Percentiles rank a stretch among this genome's conserved stretches.
Evolutionary conservation across 169 alveolate genomes (phyloP).

Genomic region (Perkinsus chesapeaki): DNA sequence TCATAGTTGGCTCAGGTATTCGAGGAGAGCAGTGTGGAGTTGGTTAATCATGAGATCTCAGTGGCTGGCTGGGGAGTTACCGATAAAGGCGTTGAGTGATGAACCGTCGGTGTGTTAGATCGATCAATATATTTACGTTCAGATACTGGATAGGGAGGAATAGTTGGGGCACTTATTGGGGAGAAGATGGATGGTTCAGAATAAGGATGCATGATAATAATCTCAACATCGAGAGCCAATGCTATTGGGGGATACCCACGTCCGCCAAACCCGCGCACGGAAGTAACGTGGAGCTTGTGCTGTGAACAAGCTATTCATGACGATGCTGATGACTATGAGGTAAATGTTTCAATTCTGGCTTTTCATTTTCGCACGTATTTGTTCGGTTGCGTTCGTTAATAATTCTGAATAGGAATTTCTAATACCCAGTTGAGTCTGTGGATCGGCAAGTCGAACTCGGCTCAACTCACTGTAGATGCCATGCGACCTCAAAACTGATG

Average conservation of each 20-base stretch:
- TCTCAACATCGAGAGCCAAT: constrained; percentile 52
- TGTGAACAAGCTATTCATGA: neutral
- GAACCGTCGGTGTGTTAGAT: neutral
- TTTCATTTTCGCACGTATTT: too few species aligned
- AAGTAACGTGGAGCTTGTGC: neutral
- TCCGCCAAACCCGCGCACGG: neutral
- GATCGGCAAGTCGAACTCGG: too few species aligned
- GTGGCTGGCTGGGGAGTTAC: constrained; percentile 58
- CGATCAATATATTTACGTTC: neutral
- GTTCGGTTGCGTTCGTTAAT: too few species aligned
- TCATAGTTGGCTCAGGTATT: constrained; percentile 23
- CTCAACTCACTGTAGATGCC: neutral
- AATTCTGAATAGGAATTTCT: too few species aligned
- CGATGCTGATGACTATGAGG: neutral
- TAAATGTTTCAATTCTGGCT: too few species aligned
- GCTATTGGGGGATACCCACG: constrained; percentile 56
- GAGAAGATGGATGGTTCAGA: constrained; percentile 57
- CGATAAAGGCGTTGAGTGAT: constrained; percentile 30
- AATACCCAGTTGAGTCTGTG: too few species aligned
- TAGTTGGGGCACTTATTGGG: constrained; percentile 69
- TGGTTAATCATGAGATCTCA: constrained; percentile 46
- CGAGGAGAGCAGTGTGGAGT: neutral
- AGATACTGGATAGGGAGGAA: constrained; percentile 60
- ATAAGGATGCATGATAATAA: constrained; percentile 55
- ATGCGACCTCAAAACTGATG: neutral